Conservation (phyloP, 2,329 filamentous ascomycete genomes). For the Mollisiaceae sp. region DNA sequence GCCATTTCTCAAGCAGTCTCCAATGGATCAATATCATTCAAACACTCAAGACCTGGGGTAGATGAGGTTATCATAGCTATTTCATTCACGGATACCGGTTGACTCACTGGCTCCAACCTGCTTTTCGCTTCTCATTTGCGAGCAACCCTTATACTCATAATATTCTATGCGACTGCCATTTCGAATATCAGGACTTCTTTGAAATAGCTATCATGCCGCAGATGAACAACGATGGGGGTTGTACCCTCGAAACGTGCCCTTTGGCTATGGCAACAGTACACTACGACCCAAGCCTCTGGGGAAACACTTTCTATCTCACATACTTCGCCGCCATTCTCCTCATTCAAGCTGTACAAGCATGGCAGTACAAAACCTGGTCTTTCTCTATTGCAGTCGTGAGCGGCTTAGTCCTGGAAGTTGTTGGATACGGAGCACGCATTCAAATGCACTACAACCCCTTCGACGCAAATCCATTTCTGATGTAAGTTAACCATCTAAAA, state of each 20-base stretch:
- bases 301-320: slow-evolving; percentile 41
- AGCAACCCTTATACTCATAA: too few relatives aligned
- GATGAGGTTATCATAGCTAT: too few relatives aligned
- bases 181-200: too few relatives aligned
- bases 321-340: slow-evolving; percentile 31
- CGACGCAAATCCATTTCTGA: slow-evolving; percentile 28
- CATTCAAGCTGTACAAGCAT: slow-evolving; percentile 31
- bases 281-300: slow-evolving; percentile 27
- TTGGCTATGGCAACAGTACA: slow-evolving; percentile 27
- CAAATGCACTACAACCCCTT: slow-evolving; percentile 35
- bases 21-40: too few relatives aligned
- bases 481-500: slow-evolving; percentile 25
- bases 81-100: too few relatives aligned
- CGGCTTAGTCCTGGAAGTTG: slow-evolving; percentile 58
- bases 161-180: too few relatives aligned
- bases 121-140: too few relatives aligned
- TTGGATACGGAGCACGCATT: slow-evolving; percentile 58
- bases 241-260: slow-evolving; percentile 17
- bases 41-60: too few relatives aligned
- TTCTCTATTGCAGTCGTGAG: slow-evolving; percentile 58
- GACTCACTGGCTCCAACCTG: too few relatives aligned
- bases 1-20: too few relatives aligned
- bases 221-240: slow-evolving; percentile 9
- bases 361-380: slow-evolving; percentile 59
- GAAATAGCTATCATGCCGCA: neutral